Evolutionary conservation across 495 filamentous ascomycete genomes (phyloP).

Genomic region (Recurvomyces mirabilis): DNA sequence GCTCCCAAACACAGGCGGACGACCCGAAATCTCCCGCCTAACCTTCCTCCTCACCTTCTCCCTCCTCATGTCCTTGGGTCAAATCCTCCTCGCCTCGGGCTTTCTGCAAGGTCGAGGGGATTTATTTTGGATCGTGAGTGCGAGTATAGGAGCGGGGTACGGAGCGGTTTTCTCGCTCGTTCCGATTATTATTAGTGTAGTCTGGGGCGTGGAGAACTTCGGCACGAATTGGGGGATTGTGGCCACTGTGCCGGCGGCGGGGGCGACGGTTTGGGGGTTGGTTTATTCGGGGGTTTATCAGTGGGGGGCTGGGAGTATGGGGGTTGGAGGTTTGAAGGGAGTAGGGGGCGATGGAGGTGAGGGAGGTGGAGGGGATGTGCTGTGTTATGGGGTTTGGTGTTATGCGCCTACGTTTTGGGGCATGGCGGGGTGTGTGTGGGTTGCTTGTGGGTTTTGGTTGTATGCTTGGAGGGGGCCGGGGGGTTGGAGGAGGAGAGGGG

Average conservation of each 20-base stretch:
- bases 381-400: constrained; percentile 67
- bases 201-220: constrained; percentile 98
- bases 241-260: constrained; percentile 74
- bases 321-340: not conserved
- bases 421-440: constrained; percentile 63
- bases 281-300: constrained; percentile 78
- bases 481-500: constrained; percentile 67
- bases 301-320: constrained; percentile 25
- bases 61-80: constrained; percentile 63
- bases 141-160: constrained; percentile 77
- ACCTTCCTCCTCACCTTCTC: constrained; percentile 66
- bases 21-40: constrained; percentile 60
- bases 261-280: constrained; percentile 74
- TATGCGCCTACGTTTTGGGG: constrained; percentile 72
- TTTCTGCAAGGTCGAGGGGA: constrained; percentile 51
- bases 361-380: constrained; percentile 35
- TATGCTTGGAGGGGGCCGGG: constrained; percentile 69
- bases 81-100: constrained; percentile 62
- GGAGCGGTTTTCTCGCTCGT: constrained; percentile 80
- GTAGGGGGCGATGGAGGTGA: constrained; percentile 18
- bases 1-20: constrained; percentile 3
- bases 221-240: constrained; percentile 97
- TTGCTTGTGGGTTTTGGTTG: constrained; percentile 60
- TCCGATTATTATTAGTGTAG: constrained; percentile 83
- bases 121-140: constrained; percentile 70